Conservation (phyloP, 2,329 filamentous ascomycete species). For the Fusarium begoniae region DNA sequence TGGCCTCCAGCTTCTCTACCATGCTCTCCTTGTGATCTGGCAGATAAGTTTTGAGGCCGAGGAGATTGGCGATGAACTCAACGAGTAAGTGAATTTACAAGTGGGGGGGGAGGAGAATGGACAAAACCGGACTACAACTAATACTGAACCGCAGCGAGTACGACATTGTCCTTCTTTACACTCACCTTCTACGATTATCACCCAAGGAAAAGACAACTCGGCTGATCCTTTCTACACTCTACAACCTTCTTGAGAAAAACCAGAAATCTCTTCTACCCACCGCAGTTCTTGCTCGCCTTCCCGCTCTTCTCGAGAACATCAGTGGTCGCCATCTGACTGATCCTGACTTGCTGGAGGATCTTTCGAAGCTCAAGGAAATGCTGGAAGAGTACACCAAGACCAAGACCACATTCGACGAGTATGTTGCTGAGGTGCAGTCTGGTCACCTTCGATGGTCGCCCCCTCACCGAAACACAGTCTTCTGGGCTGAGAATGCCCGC, state of each 20-base stretch:
- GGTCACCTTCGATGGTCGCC: slow-evolving; percentile 94
- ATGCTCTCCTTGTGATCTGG: slow-evolving; percentile 93
- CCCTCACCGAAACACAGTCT: slow-evolving; percentile 84
- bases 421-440: slow-evolving; percentile 84
- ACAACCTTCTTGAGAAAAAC: slow-evolving; percentile 81
- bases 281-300: slow-evolving; percentile 86
- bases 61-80: slow-evolving; percentile 75
- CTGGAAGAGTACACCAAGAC: slow-evolving; percentile 74
- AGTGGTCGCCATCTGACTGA: slow-evolving; percentile 70
- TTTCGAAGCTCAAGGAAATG: slow-evolving; percentile 68
- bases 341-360: slow-evolving; percentile 70
- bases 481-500: slow-evolving; percentile 92
- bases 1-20: slow-evolving; percentile 91
- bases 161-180: slow-evolving; percentile 90
- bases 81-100: slow-evolving; percentile 72
- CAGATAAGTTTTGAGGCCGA: slow-evolving; percentile 95
- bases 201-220: slow-evolving; percentile 98
- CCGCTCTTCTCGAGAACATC: slow-evolving; percentile 70
- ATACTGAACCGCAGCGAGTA: slow-evolving; percentile 69
- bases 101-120: not conserved
- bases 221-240: slow-evolving; percentile 86
- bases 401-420: slow-evolving; percentile 86
- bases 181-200: slow-evolving; percentile 89
- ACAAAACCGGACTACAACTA: slow-evolving; percentile 15
- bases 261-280: slow-evolving; percentile 80